Evolutionary conservation across 169 alveolate genomes (phyloP).

Genomic region (Amoebophrya sp.): DNA sequence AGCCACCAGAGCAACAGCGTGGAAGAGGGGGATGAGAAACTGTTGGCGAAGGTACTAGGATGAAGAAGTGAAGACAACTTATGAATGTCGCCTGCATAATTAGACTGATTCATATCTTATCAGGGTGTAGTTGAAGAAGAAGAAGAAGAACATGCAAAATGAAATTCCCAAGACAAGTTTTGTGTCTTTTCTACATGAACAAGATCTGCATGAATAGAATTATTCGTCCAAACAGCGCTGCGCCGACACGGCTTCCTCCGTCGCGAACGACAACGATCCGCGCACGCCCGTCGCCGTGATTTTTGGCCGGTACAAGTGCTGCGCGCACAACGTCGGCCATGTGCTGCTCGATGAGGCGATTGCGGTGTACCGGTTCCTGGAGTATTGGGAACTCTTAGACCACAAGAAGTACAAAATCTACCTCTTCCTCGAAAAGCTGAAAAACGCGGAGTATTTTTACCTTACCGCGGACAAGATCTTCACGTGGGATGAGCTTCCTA

Average conservation of each 20-base stretch:
- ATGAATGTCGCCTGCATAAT: too few species aligned
- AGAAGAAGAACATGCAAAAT: too few species aligned
- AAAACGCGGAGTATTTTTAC: background rate
- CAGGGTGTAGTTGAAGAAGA: too few species aligned
- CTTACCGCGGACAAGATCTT: background rate
- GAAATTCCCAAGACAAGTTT: too few species aligned
- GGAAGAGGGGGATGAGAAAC: background rate
- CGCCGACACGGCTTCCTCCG: too few species aligned
- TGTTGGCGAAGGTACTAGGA: too few species aligned
- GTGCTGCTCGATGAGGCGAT: background rate
- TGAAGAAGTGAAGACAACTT: too few species aligned
- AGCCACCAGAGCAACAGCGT: background rate
- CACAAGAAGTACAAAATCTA: background rate
- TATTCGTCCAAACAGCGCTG: too few species aligned
- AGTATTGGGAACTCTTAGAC: background rate
- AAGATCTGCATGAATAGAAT: too few species aligned
- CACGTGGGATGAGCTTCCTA: background rate
- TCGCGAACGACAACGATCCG: background rate
- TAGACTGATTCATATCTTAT: too few species aligned
- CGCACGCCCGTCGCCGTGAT: background rate
- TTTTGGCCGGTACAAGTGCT: background rate
- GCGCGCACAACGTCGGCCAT: background rate
- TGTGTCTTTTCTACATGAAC: too few species aligned
- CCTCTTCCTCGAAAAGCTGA: background rate
- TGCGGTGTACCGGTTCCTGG: background rate